Evolutionary conservation across 2,329 filamentous ascomycete species (phyloP).

Genomic region (Diaporthe citriasiana): DNA sequence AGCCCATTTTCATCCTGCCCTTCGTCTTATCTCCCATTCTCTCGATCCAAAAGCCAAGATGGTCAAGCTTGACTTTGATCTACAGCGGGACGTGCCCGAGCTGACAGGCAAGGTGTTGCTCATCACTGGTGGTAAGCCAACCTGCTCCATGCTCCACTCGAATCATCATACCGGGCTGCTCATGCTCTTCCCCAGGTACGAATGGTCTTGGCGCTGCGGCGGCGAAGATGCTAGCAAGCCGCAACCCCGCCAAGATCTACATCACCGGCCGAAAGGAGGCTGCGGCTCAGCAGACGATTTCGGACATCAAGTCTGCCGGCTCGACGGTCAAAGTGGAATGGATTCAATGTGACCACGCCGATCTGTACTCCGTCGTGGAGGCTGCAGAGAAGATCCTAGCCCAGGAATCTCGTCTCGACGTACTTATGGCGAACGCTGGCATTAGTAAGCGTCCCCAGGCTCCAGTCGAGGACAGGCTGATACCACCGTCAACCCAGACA

Average conservation of each 20-base stretch:
- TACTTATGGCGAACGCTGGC: slow-evolving; percentile 62
- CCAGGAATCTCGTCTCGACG: slow-evolving; percentile 53
- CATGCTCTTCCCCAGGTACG: slow-evolving; percentile 1
- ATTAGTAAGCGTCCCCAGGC: slow-evolving; percentile 47
- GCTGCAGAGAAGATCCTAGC: slow-evolving; percentile 51
- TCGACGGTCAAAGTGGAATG: slow-evolving; percentile 29
- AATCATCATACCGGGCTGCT: neutral
- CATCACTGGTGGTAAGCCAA: slow-evolving; percentile 55
- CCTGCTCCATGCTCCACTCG: neutral
- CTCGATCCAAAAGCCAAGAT: neutral
- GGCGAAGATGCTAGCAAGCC: slow-evolving; percentile 51
- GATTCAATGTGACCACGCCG: slow-evolving; percentile 48
- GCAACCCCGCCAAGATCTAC: slow-evolving; percentile 46
- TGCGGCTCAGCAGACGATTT: slow-evolving; percentile 52
- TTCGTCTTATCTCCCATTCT: neutral
- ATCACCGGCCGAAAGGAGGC: slow-evolving; percentile 58
- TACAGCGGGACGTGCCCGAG: slow-evolving; percentile 51
- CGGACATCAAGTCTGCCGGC: slow-evolving; percentile 51
- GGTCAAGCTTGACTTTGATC: slow-evolving; percentile 44
- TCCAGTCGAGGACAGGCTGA: neutral
- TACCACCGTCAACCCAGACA: neutral
- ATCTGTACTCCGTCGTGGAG: slow-evolving; percentile 50
- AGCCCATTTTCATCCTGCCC: neutral
- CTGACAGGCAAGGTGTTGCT: slow-evolving; percentile 55
- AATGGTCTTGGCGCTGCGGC: slow-evolving; percentile 34